Base-by-base conservation (phyloP, 345 rosid genomes). In the Euphorbia pulcherrima region DNA sequence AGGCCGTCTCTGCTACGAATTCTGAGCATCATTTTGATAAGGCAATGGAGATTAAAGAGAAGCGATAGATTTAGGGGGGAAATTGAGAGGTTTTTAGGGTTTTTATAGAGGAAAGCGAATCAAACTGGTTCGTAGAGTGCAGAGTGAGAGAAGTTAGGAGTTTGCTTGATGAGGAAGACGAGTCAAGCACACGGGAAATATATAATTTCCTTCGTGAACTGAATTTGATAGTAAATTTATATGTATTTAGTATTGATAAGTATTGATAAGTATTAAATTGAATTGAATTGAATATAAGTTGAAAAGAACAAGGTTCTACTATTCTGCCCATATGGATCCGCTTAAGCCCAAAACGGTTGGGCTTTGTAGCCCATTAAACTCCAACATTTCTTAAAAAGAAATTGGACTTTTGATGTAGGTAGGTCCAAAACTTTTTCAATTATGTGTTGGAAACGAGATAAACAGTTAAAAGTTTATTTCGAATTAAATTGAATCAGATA, bases 1-100 rank as follows among this genome's bases (percentile, higher is more conserved):
- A 91, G 82, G 68, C 99, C 99, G 75, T 94, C 99, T 63, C 99
- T 77, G 74, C 97, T 91, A 60, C 97, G 88, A 75, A 94, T 87
- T 75, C 99, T 77, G 26, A 94, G 86, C 88, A 91, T 78, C 96
- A 90, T 88, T 71, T 28, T 71, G 64, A 11, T 3, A 2, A 6
- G 6, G n/a, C 1, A 37, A 23, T 46, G 52, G 47, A 58, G 52
- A 29, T 16, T 3, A 26, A 8, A 3, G 10, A 28, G 12, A 4
- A 12, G 5, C 7, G 13, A 18, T 33, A 37, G 39, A 33, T 20
- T 2, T n/a, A n/a, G n/a, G 21, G 30, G 26, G 44, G 12, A 23
- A 17, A 17, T 59, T 35, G 6, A 13, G 6, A 6, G 14, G 50
- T n/a, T 20, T 27, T 48, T 18, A 6, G 14, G 50, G 29, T 20